A percentile compares a stretch with the other conserved stretches of the same genome.
These are phyloP conservation scores for Cokeromyces recurvatus DNA, from an alignment of 371 early-diverging fungal genomes.

Conservation along the genomic window DNA sequence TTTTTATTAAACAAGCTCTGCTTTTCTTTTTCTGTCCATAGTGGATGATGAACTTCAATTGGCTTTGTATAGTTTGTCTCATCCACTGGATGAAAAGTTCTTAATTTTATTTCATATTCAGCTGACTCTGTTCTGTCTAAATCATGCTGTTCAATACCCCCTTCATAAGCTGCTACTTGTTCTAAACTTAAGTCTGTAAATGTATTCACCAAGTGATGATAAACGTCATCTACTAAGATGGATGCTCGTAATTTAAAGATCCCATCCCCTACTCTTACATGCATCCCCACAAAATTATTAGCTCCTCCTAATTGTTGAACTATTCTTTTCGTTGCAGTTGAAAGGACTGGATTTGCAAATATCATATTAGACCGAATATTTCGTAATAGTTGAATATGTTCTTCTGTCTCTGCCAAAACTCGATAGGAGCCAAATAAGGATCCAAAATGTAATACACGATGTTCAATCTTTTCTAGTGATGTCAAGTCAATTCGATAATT, in stretches of 20 bases:
- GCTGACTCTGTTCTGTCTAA: conserved; percentile 36
- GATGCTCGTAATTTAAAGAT: conserved; percentile 42
- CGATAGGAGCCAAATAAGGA: conserved; percentile 56
- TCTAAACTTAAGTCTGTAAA: conserved; percentile 38
- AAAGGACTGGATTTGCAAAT: conserved; percentile 42
- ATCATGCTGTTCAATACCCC: conserved; percentile 22
- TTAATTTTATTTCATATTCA: conserved; percentile 41
- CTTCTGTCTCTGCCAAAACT: conserved; percentile 41
- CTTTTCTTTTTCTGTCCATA: background rate
- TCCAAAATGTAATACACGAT: conserved; percentile 48
- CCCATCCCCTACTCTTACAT: conserved; percentile 54
- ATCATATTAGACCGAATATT: conserved; percentile 46
- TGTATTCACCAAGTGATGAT: conserved; percentile 32
- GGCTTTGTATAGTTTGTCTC: conserved; percentile 17
- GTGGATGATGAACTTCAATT: conserved; percentile 16
- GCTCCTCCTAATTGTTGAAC: conserved; percentile 46
- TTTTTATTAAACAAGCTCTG: background rate
- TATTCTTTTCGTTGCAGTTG: conserved; percentile 35
- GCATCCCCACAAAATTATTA: conserved; percentile 44
- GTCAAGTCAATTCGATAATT: conserved; percentile 39
- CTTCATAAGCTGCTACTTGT: conserved; percentile 24
- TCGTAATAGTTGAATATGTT: conserved; percentile 30
- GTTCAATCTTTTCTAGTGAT: conserved; percentile 37
- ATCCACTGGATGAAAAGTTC: conserved; percentile 19
- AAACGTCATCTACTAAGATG: conserved; percentile 43